A percentile compares a stretch with the other conserved stretches of the same genome.
phyloP scores from a whole-genome alignment of 176 grass and related monocot genomes.

The Cenchrus americanus region DNA sequence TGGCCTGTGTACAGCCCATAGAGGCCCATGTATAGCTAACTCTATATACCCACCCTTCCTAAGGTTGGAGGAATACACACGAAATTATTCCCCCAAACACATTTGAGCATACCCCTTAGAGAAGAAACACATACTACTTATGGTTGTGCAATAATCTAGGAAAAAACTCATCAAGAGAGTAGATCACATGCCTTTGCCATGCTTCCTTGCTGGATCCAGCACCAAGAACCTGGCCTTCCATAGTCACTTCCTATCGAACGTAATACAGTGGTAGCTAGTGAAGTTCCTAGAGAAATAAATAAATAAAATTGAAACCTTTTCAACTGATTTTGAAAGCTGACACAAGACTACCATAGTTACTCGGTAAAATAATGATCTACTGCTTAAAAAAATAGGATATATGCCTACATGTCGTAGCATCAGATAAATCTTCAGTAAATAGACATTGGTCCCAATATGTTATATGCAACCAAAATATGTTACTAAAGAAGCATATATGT shows the following conservation, averaged over 20 bases:
- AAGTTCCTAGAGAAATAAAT: constrained; percentile 63
- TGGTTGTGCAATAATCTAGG: not conserved
- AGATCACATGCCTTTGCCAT: constrained; percentile 66
- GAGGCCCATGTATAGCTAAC: too few relatives aligned
- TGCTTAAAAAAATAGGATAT: constrained; percentile 16
- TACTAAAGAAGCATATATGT: constrained; percentile 9
- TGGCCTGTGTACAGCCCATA: too few relatives aligned
- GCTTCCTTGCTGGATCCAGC: constrained; percentile 89
- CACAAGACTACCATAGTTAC: not conserved
- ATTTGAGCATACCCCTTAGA: not conserved
- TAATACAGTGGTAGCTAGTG: constrained; percentile 75
- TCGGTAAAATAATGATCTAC: not conserved
- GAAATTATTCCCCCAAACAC: too few relatives aligned
- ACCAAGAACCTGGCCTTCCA: constrained; percentile 76
- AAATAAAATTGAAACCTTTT: constrained; percentile 7
- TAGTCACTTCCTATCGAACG: constrained; percentile 85
- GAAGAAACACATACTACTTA: constrained; percentile 5
- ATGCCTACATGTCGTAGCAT: not conserved
- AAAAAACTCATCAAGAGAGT: constrained; percentile 6
- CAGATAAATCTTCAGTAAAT: not conserved
- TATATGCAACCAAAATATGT: not conserved
- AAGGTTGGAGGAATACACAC: too few relatives aligned
- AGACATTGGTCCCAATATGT: not conserved
- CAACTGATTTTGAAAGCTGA: constrained; percentile 20
- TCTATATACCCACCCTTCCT: too few relatives aligned